Conservation (phyloP, 352 stramenopile species). For the Aphanomyces invadans region DNA sequence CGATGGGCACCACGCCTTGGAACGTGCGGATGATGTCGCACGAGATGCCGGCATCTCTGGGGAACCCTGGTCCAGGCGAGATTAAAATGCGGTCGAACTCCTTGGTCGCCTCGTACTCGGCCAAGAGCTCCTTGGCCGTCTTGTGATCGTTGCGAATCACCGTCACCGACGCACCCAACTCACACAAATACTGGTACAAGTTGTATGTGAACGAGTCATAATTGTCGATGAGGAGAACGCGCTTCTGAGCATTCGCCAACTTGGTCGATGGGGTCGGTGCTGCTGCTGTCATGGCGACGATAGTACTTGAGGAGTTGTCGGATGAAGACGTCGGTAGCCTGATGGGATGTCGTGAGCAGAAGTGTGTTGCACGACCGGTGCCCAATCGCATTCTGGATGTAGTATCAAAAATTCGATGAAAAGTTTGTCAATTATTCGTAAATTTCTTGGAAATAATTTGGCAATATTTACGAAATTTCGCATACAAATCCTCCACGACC, state of each 20-base stretch:
- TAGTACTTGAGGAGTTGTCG: background rate
- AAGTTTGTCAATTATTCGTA: background rate
- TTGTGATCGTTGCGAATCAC: constrained; percentile 81
- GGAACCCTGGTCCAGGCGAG: constrained; percentile 74
- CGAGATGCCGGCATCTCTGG: constrained; percentile 73
- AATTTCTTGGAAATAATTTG: background rate
- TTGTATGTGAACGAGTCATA: constrained; percentile 91
- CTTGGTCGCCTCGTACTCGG: constrained; percentile 31
- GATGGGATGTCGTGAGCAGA: background rate
- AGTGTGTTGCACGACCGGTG: background rate
- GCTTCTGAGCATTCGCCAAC: background rate
- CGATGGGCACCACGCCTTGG: constrained; percentile 73
- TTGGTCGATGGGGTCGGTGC: background rate
- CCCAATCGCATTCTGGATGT: too few species aligned
- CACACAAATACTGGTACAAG: constrained; percentile 84
- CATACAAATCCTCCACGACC: too few species aligned
- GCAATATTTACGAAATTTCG: background rate
- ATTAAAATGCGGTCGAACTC: constrained; percentile 83
- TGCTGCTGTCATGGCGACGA: background rate
- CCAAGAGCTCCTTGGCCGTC: constrained; percentile 66
- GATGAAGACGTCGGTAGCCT: background rate
- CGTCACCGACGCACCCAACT: constrained; percentile 68
- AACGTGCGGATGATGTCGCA: constrained; percentile 79
- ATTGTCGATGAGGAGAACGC: constrained; percentile 83
- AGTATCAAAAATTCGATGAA: too few species aligned